Percentiles rank a stretch among this genome's conserved stretches.
phyloP scores from a whole-genome alignment of 2,329 filamentous ascomycete genomes.

The Drechslerella dactyloides region DNA sequence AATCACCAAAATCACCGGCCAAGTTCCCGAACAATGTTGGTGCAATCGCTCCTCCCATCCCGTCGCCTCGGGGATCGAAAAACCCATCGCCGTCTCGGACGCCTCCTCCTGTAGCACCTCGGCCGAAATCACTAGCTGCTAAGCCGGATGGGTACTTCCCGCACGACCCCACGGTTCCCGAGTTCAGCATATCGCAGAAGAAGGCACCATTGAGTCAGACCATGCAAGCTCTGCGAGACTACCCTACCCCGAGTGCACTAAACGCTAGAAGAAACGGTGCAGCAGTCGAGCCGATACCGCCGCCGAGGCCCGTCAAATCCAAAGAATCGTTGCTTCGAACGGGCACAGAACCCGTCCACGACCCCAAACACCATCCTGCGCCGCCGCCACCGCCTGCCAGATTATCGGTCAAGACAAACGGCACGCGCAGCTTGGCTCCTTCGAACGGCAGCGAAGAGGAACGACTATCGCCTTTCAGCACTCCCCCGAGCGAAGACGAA shows the following conservation, averaged over 20 bases:
- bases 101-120: conserved; percentile 52
- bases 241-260: conserved; percentile 42
- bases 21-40: conserved; percentile 32
- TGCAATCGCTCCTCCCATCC: conserved; percentile 23
- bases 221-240: conserved; percentile 49
- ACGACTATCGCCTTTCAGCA: conserved; percentile 55
- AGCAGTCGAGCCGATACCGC: conserved; percentile 38
- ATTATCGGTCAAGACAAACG: conserved; percentile 45
- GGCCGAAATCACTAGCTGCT: conserved; percentile 44
- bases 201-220: conserved; percentile 45
- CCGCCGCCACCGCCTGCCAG: conserved; percentile 52
- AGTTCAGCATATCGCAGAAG: conserved; percentile 46
- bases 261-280: conserved; percentile 35
- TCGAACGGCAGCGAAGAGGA: conserved; percentile 52
- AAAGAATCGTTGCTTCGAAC: conserved; percentile 32
- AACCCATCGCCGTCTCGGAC: conserved; percentile 45
- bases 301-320: conserved; percentile 43
- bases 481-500: conserved; percentile 54
- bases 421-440: conserved; percentile 33
- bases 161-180: conserved; percentile 24
- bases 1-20: conserved; percentile 53
- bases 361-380: conserved; percentile 20
- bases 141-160: conserved; percentile 39
- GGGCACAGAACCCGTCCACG: conserved; percentile 23
- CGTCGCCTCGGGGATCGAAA: conserved; percentile 38